Evolutionary conservation across 345 rosid species (phyloP).

Genomic region (Moringa oleifera): DNA sequence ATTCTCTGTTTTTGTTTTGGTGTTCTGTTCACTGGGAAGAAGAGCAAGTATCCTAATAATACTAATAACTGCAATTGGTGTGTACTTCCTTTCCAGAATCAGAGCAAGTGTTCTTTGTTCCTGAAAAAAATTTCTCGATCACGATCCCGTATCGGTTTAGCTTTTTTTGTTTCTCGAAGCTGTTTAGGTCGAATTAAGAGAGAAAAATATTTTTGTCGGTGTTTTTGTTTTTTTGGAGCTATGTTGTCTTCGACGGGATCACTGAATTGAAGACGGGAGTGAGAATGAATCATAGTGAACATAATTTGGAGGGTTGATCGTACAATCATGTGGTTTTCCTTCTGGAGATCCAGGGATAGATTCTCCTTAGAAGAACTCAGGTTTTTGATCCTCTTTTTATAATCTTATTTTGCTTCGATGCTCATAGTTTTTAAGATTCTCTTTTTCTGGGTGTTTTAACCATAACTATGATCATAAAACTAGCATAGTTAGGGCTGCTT

Average conservation of each 20-base stretch:
- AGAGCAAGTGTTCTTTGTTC: neutral
- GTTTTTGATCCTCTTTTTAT: constrained; percentile 24
- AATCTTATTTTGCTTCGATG: neutral
- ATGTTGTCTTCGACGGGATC: neutral
- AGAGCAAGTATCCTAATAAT: no score
- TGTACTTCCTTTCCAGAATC: neutral
- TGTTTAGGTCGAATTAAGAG: neutral
- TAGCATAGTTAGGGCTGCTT: neutral
- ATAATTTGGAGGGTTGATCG: constrained; percentile 30
- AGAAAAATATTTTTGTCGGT: neutral
- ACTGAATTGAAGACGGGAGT: constrained; percentile 22
- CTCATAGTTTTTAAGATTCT: neutral
- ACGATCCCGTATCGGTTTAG: neutral
- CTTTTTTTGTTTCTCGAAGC: neutral
- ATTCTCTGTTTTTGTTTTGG: neutral
- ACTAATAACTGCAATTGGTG: no score
- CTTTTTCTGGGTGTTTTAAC: neutral
- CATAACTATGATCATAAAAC: no score
- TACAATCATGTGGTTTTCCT: constrained; percentile 77
- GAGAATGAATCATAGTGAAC: constrained; percentile 25
- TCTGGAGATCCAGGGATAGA: constrained; percentile 92
- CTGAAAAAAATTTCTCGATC: neutral
- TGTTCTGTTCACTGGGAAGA: neutral
- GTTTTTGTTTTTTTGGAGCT: neutral
- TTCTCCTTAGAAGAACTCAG: constrained; percentile 95